Base-by-base conservation (phyloP, 2,329 filamentous ascomycete genomes). In the Aureobasidium mangrovei region DNA sequence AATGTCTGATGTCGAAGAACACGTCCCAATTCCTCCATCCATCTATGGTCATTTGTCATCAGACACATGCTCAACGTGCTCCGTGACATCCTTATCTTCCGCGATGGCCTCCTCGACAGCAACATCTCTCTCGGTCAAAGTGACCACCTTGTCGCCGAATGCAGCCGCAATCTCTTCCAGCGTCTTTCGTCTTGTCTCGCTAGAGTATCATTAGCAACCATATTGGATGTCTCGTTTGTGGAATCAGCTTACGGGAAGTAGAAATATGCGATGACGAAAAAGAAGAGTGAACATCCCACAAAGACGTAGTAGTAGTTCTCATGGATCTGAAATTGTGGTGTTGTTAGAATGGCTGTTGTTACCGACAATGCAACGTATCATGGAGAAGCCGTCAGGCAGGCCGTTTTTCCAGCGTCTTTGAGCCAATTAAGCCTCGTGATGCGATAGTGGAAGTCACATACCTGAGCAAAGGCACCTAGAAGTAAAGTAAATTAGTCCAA, bases 281-380 rank as follows among this genome's bases (percentile, higher is more conserved):
- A 81, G 65, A 80, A 73, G 1, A 67, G 28, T 2, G 74, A 74
- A 59, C 77, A 81, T 4, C 60, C 73, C 2, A 80, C 77, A 57
- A 81, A 81, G 18, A 81, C 78, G 57, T 81, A 81, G 63, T 81
- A 81, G 63, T 81, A 82, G 58, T 80, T 81, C 59, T 81, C 73
- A n/a, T 70, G 62, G 52, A 82, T 81, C 41, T 72, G 79, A 10
- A 75, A 75, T 59, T 81, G 80, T 0, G 18, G 18, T 18, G 78
- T 78, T 49, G 70, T 78, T 0, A 78, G 78, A 0, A 77, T 78
- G 4, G 62, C 63, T 58, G 65, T 62, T 10, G 63, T 66, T 28
- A 66, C 52, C 18, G 18, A 18, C 18, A 18, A 18, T 18, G 18
- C 18, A 18, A 18, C 18, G 18, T 18, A 18, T 18, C 18, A 18